These are phyloP conservation scores for Ballota nigra DNA, from an alignment of 257 asterid genomes.

Conservation along the genomic window DNA sequence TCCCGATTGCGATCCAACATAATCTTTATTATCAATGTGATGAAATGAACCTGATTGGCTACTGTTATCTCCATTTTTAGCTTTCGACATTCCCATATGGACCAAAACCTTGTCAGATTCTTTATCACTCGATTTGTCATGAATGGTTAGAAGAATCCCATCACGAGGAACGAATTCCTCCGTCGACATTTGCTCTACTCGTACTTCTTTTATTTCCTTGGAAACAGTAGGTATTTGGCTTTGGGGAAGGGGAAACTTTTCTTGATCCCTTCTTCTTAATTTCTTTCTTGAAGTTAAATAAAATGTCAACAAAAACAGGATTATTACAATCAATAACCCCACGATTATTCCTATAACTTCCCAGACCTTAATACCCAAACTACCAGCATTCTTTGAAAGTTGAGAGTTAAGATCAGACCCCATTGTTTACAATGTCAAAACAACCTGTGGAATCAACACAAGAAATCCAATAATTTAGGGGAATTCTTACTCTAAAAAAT, in stretches of 20 bases:
- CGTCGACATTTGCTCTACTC: conserved; percentile 75
- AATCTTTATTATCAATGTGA: conserved; percentile 55
- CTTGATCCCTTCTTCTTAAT: conserved; percentile 44
- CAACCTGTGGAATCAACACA: conserved; percentile 32
- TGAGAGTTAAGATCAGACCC: conserved; percentile 71
- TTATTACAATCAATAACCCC: conserved; percentile 60
- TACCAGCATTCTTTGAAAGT: conserved; percentile 57
- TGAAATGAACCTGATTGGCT: conserved; percentile 72
- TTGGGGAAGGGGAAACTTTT: conserved; percentile 53
- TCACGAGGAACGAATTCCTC: conserved; percentile 62
- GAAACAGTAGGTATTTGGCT: conserved; percentile 77
- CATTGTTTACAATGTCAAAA: conserved; percentile 47
- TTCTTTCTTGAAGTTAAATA: conserved; percentile 78
- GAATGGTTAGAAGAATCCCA: conserved; percentile 80
- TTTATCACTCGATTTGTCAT: conserved; percentile 65
- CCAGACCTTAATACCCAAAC: conserved; percentile 84
- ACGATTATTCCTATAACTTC: conserved; percentile 81
- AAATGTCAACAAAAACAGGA: conserved; percentile 58
- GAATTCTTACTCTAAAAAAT: no score
- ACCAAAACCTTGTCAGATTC: conserved; percentile 78
- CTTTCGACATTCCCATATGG: conserved; percentile 65
- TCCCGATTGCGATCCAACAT: conserved; percentile 72
- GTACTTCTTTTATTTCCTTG: conserved; percentile 86
- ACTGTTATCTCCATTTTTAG: conserved; percentile 46
- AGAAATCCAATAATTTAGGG: no score